Conservation (phyloP, 140 eudicot genomes). For the Ambrosia hybrid region DNA sequence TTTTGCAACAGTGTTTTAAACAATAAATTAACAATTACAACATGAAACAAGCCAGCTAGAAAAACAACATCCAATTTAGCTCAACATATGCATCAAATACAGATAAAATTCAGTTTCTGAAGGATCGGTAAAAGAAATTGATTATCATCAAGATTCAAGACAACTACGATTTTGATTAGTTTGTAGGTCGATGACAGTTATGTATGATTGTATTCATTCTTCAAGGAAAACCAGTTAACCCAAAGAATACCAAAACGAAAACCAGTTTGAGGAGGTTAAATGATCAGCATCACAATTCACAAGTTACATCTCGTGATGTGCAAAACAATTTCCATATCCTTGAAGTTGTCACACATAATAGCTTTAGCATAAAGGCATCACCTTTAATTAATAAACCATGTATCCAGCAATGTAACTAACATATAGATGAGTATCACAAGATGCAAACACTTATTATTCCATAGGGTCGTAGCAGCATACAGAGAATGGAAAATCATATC, state of each 20-base stretch:
- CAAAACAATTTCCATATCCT: neutral
- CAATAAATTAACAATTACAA: too few species aligned
- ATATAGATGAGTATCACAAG: neutral
- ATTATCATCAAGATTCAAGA: neutral
- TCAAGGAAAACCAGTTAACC: neutral
- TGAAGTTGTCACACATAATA: neutral
- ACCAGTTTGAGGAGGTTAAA: constrained; percentile 7
- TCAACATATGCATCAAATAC: neutral
- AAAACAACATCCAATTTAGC: neutral
- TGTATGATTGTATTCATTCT: neutral
- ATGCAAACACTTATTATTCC: neutral
- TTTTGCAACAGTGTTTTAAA: too few species aligned
- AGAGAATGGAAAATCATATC: neutral
- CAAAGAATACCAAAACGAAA: neutral
- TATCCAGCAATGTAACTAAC: neutral
- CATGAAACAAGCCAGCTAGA: neutral
- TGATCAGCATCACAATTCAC: constrained; percentile 1
- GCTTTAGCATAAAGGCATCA: neutral
- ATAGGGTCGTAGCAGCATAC: neutral
- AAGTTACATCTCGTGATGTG: neutral
- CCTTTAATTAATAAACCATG: neutral
- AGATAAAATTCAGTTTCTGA: constrained; percentile 1
- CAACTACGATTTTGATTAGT: neutral
- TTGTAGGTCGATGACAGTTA: neutral
- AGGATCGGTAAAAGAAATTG: neutral